Percentiles rank a stretch among this genome's conserved stretches.
Conservation (phyloP, 768 basidiomycete genomes). For the Grammothele lineata region DNA sequence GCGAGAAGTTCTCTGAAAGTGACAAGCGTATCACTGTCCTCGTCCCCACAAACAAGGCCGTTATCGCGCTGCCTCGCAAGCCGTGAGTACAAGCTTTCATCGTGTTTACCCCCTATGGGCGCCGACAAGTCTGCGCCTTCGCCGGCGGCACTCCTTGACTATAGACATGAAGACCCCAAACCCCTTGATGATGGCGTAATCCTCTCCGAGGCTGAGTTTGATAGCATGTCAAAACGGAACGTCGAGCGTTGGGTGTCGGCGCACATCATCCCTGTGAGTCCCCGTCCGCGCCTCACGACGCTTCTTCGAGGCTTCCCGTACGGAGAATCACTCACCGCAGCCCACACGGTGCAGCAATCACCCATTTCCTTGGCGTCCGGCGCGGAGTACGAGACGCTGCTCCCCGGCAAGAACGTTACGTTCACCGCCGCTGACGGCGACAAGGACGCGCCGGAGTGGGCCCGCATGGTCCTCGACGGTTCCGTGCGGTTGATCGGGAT, state of each 20-base stretch:
- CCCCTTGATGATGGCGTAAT: slow-evolving; percentile 39
- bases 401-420: slow-evolving; percentile 52
- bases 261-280: slow-evolving; percentile 76
- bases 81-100: slow-evolving; percentile 55
- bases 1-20: slow-evolving; percentile 38
- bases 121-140: too few relatives aligned
- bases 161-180: slow-evolving; percentile 57
- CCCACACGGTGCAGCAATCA: slow-evolving; percentile 35
- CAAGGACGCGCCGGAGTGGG: slow-evolving; percentile 48
- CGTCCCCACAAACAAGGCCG: slow-evolving; percentile 84
- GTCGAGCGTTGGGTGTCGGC: slow-evolving; percentile 79
- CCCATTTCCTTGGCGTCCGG: slow-evolving; percentile 41
- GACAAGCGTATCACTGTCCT: slow-evolving; percentile 51
- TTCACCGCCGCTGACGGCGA: slow-evolving; percentile 39
- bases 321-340: not conserved
- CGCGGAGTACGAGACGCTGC: slow-evolving; percentile 44
- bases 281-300: not conserved
- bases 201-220: slow-evolving; percentile 66
- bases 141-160: too few relatives aligned
- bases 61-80: slow-evolving; percentile 75
- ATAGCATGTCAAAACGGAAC: slow-evolving; percentile 55
- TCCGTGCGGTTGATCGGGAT: slow-evolving; percentile 50
- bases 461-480: slow-evolving; percentile 50
- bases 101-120: too few relatives aligned
- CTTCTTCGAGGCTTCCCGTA: not conserved